Percentiles rank a stretch among this genome's conserved stretches.
phyloP scores from a whole-genome alignment of 83 land plant genomes.

The Diphasiastrum complanatum region DNA sequence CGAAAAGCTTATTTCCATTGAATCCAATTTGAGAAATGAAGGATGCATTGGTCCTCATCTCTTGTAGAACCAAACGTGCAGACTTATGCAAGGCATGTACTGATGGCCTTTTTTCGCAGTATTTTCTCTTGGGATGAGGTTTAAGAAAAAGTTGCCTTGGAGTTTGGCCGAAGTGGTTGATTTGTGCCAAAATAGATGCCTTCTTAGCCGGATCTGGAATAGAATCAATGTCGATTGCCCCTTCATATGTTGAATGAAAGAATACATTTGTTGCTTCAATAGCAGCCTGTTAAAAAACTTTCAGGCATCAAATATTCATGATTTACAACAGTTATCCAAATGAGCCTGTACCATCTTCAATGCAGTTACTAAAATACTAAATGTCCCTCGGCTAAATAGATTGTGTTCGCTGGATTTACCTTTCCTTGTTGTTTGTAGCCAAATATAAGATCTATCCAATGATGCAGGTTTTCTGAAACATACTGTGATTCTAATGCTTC shows the following conservation, averaged over 20 bases:
- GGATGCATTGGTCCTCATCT: conserved; percentile 53
- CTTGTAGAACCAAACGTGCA: conserved; percentile 49
- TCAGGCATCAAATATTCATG: neutral
- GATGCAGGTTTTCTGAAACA: conserved; percentile 97
- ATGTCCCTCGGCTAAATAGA: neutral
- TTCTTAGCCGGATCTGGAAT: conserved; percentile 95
- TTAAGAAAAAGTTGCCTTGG: conserved; percentile 93
- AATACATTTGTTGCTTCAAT: conserved; percentile 97
- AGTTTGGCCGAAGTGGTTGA: conserved; percentile 98
- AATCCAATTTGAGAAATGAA: conserved; percentile 71
- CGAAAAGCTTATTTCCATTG: conserved; percentile 56
- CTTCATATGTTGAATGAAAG: conserved; percentile 95
- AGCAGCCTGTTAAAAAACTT: conserved; percentile 63
- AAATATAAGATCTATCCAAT: conserved; percentile 99
- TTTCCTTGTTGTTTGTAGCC: conserved; percentile 93
- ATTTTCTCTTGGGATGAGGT: conserved; percentile 77
- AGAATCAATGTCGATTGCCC: conserved; percentile 92
- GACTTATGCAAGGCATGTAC: conserved; percentile 51
- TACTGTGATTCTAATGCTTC: conserved; percentile 96
- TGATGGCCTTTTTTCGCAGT: conserved; percentile 50
- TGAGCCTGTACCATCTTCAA: neutral
- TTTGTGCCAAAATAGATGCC: conserved; percentile 94
- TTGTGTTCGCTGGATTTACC: no score
- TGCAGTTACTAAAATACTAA: neutral
- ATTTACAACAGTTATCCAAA: neutral